Conservation (phyloP, 768 basidiomycete genomes). For the Trametes meyenii region DNA sequence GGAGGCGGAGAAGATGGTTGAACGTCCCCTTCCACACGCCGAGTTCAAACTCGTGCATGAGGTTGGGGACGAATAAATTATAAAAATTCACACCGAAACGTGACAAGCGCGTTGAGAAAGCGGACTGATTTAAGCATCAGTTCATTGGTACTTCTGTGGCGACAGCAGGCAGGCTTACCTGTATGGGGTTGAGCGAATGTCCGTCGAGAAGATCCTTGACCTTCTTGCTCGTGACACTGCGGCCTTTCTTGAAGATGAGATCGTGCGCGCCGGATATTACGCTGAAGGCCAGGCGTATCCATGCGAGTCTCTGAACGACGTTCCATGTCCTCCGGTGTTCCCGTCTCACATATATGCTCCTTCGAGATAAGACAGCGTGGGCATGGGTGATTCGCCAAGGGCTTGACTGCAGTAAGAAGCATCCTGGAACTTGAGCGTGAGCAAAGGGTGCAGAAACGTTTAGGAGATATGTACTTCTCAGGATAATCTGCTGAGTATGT, state of each 20-base stretch:
- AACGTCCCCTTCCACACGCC: slow-evolving; percentile 38
- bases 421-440: slow-evolving; percentile 29
- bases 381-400: slow-evolving; percentile 43
- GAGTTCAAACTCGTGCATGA: slow-evolving; percentile 41
- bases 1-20: slow-evolving; percentile 32
- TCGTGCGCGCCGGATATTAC: slow-evolving; percentile 9
- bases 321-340: slow-evolving; percentile 13
- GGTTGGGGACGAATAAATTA: slow-evolving; percentile 32
- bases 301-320: neutral
- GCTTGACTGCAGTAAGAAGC: slow-evolving; percentile 40
- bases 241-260: slow-evolving; percentile 25
- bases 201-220: slow-evolving; percentile 21
- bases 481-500: slow-evolving; percentile 40
- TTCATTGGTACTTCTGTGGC: slow-evolving; percentile 33
- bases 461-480: slow-evolving; percentile 34
- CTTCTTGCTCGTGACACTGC: slow-evolving; percentile 7
- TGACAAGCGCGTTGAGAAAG: no score
- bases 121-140: neutral
- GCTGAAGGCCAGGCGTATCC: neutral
- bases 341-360: slow-evolving; percentile 33
- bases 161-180: slow-evolving; percentile 31
- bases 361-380: slow-evolving; percentile 40
- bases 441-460: neutral
- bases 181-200: slow-evolving; percentile 23
- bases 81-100: slow-evolving; percentile 30